A percentile compares a stretch with the other conserved stretches of the same genome.
phyloP scores from a whole-genome alignment of 805 yeast genomes.

The Cyberlindnera xylosilytica region DNA sequence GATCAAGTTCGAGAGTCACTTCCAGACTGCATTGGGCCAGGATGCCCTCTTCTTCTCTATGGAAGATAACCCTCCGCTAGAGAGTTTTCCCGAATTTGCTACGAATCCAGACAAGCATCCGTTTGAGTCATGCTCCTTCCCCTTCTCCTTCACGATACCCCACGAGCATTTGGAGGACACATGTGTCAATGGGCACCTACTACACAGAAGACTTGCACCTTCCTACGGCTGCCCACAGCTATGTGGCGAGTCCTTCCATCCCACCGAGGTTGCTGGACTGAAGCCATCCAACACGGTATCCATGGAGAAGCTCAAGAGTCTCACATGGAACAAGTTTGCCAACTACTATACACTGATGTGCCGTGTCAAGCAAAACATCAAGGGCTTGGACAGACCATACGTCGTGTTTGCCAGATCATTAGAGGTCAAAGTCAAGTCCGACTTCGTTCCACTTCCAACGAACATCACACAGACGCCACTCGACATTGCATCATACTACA shows the following conservation, averaged over 20 bases:
- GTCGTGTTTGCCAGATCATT: conserved; percentile 19
- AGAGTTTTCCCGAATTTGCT: conserved; percentile 9
- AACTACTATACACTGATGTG: conserved; percentile 18
- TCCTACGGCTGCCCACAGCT: conserved; percentile 20
- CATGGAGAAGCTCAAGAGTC: conserved; percentile 2
- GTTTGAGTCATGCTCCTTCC: conserved; percentile 15
- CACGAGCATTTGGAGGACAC: conserved; percentile 16
- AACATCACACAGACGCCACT: conserved; percentile 7
- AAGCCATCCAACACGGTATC: conserved; percentile 6
- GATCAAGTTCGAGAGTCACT: conserved; percentile 18
- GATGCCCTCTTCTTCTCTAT: conserved; percentile 17
- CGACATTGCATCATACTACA: conserved; percentile 14
- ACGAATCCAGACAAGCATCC: conserved; percentile 8
- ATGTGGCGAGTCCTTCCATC: conserved; percentile 17
- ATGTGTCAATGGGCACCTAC: conserved; percentile 4
- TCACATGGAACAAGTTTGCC: conserved; percentile 8
- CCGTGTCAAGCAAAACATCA: conserved; percentile 16
- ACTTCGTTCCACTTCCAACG: conserved; percentile 8
- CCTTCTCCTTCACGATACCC: conserved; percentile 20
- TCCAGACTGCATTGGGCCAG: conserved; percentile 9
- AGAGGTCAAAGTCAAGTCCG: conserved; percentile 16
- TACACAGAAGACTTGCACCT: conserved; percentile 15
- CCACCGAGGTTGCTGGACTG: conserved; percentile 18
- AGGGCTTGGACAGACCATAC: conserved; percentile 12
- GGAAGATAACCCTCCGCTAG: conserved; percentile 16